These are phyloP conservation scores for Ascoidea asiatica DNA, from an alignment of 805 yeast species.

Conservation along the genomic window DNA sequence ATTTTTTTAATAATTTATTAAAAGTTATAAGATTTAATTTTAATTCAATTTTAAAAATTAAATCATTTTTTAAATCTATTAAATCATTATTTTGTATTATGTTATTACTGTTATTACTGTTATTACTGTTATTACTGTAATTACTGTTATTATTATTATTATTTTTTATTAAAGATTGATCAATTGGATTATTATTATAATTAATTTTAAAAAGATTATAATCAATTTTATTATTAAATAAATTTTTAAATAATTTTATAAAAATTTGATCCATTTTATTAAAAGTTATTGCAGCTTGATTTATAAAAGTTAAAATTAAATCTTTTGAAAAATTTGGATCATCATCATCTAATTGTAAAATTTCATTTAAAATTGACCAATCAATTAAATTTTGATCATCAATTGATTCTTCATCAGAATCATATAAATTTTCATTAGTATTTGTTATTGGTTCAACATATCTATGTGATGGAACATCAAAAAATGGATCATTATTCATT, in stretches of 20 bases:
- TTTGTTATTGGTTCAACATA: background rate
- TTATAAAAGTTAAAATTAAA: constrained; percentile 72
- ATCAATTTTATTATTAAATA: background rate
- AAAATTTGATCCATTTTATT: constrained; percentile 52
- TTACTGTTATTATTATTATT: background rate
- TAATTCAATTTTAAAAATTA: constrained; percentile 19
- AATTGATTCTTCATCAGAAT: background rate
- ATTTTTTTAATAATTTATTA: constrained; percentile 29
- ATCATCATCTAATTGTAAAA: constrained; percentile 92
- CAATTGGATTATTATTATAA: background rate
- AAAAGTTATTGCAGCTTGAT: constrained; percentile 78
- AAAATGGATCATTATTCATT: background rate
- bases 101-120: background rate
- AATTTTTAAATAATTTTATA: constrained; percentile 8
- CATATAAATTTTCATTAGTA: background rate
- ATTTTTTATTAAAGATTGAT: background rate
- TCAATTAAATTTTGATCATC: constrained; percentile 40
- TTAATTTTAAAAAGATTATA: background rate
- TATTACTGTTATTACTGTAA: background rate
- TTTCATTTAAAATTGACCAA: constrained; percentile 80
- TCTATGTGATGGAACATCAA: background rate
- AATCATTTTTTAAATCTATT: background rate
- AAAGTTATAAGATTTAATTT: constrained; percentile 14
- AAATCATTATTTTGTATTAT: background rate
- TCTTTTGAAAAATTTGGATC: constrained; percentile 80